Percentiles rank a stretch among this genome's conserved stretches.
phyloP scores from a whole-genome alignment of 169 alveolate species.

The Amoebophrya sp. region DNA sequence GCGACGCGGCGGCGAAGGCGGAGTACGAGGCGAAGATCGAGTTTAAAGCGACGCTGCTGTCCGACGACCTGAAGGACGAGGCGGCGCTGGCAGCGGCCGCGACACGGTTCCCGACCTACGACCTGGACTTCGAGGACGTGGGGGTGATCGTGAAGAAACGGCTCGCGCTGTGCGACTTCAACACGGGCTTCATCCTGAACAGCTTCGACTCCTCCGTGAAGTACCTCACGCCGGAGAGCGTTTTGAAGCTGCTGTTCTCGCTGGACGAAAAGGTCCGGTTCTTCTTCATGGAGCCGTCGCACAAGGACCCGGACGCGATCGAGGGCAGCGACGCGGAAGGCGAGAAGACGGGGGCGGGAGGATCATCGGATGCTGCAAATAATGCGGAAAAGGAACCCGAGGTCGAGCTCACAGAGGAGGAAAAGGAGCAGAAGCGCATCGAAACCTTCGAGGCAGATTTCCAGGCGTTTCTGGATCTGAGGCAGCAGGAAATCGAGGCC shows the following conservation, averaged over 20 bases:
- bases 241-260: neutral
- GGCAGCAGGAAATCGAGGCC: neutral
- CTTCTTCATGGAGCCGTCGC: neutral
- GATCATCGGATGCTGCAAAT: no score
- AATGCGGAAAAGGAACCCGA: neutral
- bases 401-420: neutral
- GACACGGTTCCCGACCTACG: neutral
- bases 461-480: neutral
- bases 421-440: neutral
- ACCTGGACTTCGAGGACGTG: neutral
- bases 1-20: neutral
- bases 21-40: neutral
- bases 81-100: neutral
- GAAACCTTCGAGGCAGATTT: neutral
- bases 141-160: neutral
- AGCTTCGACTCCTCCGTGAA: neutral
- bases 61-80: neutral
- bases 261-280: neutral
- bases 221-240: neutral
- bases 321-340: no score
- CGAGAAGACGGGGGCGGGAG: conserved; percentile 31
- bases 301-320: neutral
- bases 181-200: neutral
- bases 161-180: conserved; percentile 1
- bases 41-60: neutral